Evolutionary conservation across 2,329 filamentous ascomycete genomes (phyloP), one percentile per base, ranked within the genome.

Genomic region (Colletotrichum musicola): DNA sequence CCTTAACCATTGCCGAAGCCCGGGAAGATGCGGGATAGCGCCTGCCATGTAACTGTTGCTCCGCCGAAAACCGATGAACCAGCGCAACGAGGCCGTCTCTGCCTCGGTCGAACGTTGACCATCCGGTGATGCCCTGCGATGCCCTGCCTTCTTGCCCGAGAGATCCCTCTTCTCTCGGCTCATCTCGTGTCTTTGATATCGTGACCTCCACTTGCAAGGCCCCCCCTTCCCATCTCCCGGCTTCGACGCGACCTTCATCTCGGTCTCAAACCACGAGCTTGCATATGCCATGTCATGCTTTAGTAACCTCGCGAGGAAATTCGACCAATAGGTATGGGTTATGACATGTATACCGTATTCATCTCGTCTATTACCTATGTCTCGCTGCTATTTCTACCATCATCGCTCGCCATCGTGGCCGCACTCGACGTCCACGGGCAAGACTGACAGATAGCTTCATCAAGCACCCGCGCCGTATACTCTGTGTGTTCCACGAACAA

Each of bases 21-120:
- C 66, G 66, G 66, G 55, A 69, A 69, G 62, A 57, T 69, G 62
- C 66, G 66, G 66, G 66, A 66, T 69, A 25, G 25, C 44, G 14
- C 22, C 16, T 35, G 50, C 22, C 56, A 38, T 66, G 62, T 13
- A 61, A 35, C 55, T 55, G 55, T 69, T 66, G 18, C 62, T 57
- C 56, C 62, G 62, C 66, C 62, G 55, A 69, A 61, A 66, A 61
- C 16, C 62, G 66, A 68, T 6, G 14, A 35, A 27, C 20, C 38
- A 53, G 42, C 6, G 25, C 62, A 35, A 20, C 62, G 55, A 61
- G 35, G 25, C 50, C 18, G 16, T 25, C 35, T 42, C 62, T 66
- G 55, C 66, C 66, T 69, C 55, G 66, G 66, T 42, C 62, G n/a
- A 69, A 38, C 18, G 42, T 5, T 35, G 10, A 16, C 18, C 49